phyloP scores from a whole-genome alignment of 345 rosid genomes.

The Raphanus raphanistrum region DNA sequence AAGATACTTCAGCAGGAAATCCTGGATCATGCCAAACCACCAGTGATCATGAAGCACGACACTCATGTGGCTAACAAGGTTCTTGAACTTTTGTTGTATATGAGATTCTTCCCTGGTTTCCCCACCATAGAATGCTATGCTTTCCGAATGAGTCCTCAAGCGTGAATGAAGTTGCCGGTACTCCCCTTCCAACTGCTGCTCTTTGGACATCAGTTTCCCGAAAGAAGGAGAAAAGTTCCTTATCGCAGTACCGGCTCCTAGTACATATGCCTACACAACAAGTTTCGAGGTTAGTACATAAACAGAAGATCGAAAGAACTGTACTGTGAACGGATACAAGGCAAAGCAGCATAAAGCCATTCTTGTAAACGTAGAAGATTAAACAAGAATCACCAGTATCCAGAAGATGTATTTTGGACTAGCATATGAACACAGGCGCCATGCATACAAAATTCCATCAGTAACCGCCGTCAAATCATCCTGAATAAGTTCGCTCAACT shows the following conservation, averaged over 20 bases:
- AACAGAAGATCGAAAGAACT: not conserved
- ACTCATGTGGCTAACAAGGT: constrained; percentile 72
- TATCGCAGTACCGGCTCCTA: constrained; percentile 85
- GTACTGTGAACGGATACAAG: not conserved
- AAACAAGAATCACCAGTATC: constrained; percentile 71
- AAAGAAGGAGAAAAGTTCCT: constrained; percentile 93
- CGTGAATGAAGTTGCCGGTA: constrained; percentile 95
- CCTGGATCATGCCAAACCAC: constrained; percentile 99
- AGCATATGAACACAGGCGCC: constrained; percentile 95
- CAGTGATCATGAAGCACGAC: constrained; percentile 88
- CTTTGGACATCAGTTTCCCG: constrained; percentile 88
- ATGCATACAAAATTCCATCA: constrained; percentile 85
- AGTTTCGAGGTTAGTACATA: constrained; percentile 24
- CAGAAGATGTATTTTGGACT: constrained; percentile 95
- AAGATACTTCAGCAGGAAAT: constrained; percentile 91
- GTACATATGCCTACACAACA: constrained; percentile 72
- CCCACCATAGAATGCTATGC: constrained; percentile 98
- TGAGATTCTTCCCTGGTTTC: constrained; percentile 89
- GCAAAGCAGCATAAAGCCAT: constrained; percentile 13
- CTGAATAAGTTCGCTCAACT: constrained; percentile 89
- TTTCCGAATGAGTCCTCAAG: constrained; percentile 96
- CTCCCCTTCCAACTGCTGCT: constrained; percentile 98
- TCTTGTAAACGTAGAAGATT: not conserved
- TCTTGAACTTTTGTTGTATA: constrained; percentile 79
- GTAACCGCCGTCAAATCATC: constrained; percentile 91